These are phyloP conservation scores for Trichosporon coremiiforme DNA, from an alignment of 1,284 basidiomycete genomes.

Conservation along the genomic window DNA sequence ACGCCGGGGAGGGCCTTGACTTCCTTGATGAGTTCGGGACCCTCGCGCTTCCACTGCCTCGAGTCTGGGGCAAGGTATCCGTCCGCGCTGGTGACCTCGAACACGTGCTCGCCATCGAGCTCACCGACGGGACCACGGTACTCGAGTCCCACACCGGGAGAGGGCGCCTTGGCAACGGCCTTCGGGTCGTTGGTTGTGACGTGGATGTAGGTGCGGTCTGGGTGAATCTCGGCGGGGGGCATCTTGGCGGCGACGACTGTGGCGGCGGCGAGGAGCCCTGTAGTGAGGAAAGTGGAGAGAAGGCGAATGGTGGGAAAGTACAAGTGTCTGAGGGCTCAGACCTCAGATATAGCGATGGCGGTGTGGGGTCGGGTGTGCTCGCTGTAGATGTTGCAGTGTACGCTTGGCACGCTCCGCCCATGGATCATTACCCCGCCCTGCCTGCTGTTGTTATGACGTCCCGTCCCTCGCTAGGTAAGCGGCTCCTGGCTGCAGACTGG, in stretches of 20 bases:
- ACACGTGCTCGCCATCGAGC: slow-evolving; percentile 50
- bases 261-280: slow-evolving; percentile 17
- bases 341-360: not conserved
- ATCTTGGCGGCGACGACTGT: slow-evolving; percentile 22
- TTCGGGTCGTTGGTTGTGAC: slow-evolving; percentile 36
- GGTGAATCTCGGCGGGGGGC: slow-evolving; percentile 33
- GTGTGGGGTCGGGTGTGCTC: not conserved
- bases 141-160: slow-evolving; percentile 24
- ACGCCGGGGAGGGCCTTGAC: slow-evolving; percentile 41
- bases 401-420: not conserved
- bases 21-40: slow-evolving; percentile 27
- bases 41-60: slow-evolving; percentile 26
- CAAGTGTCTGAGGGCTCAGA: not conserved
- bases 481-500: not conserved
- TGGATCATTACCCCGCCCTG: not conserved
- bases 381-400: slow-evolving; percentile 8
- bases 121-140: slow-evolving; percentile 51
- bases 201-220: slow-evolving; percentile 45
- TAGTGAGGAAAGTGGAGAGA: slow-evolving; percentile 7
- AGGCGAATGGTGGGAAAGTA: slow-evolving; percentile 25
- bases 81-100: slow-evolving; percentile 36
- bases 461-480: not conserved
- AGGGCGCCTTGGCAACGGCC: slow-evolving; percentile 14
- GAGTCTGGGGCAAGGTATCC: not conserved
- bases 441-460: slow-evolving; percentile 14